Evolutionary conservation across 2,329 filamentous ascomycete species (phyloP).

Genomic region (Aureobasidium sp.): DNA sequence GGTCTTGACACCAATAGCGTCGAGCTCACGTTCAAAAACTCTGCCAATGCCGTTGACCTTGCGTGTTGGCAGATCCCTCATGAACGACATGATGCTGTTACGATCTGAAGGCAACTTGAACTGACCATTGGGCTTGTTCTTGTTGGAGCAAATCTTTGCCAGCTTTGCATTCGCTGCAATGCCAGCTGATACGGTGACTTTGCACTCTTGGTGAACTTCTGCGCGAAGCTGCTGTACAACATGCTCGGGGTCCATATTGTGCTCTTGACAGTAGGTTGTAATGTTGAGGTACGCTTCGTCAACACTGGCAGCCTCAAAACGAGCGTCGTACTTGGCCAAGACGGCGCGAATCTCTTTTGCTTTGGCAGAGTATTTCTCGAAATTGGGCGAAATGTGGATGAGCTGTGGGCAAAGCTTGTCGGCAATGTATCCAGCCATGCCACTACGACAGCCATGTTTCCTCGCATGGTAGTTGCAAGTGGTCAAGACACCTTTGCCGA

Average conservation of each 20-base stretch:
- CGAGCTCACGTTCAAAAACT: slow-evolving; percentile 84
- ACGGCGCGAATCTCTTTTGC: slow-evolving; percentile 80
- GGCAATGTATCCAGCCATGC: slow-evolving; percentile 94
- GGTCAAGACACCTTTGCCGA: slow-evolving; percentile 66
- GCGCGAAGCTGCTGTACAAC: slow-evolving; percentile 70
- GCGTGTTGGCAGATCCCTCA: slow-evolving; percentile 72
- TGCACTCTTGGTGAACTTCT: slow-evolving; percentile 67
- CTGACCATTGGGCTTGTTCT: slow-evolving; percentile 95
- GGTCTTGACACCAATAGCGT: slow-evolving; percentile 77
- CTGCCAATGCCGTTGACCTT: slow-evolving; percentile 95
- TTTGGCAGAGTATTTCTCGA: slow-evolving; percentile 84
- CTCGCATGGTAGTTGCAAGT: slow-evolving; percentile 84
- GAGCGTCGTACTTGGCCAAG: slow-evolving; percentile 76
- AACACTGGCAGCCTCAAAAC: slow-evolving; percentile 89
- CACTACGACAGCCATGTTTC: slow-evolving; percentile 82
- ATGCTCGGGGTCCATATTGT: slow-evolving; percentile 62
- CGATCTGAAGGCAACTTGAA: slow-evolving; percentile 69
- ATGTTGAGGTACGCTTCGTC: slow-evolving; percentile 97
- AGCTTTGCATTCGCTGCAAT: slow-evolving; percentile 90
- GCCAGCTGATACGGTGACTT: slow-evolving; percentile 86
- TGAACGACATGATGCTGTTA: slow-evolving; percentile 72
- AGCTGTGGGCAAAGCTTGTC: slow-evolving; percentile 87
- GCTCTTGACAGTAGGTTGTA: slow-evolving; percentile 68
- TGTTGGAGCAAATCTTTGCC: slow-evolving; percentile 91
- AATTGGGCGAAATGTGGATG: slow-evolving; percentile 75